Evolutionary conservation across 371 early-diverging fungal species (phyloP), one percentile per base, ranked within the genome.

Genomic region (Mortierella sp.): DNA sequence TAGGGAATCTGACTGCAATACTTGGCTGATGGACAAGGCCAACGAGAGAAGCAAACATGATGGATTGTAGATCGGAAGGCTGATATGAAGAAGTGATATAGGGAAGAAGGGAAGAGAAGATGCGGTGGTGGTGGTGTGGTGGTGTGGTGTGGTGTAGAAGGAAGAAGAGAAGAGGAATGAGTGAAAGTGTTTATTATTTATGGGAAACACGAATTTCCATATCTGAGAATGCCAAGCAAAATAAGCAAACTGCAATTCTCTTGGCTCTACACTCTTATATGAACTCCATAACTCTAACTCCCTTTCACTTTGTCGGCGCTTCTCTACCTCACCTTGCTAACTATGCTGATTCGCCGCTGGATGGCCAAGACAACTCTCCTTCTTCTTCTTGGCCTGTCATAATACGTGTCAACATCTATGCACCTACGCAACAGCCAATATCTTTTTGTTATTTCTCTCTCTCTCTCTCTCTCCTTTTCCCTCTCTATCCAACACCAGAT

Each of bases 41-140:
- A 58, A 72, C 66, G 19, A 81, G 59, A 5, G 82, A 69, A 11
- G 76, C 69, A 36, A 81, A 63, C 82, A 81, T 81, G 47, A 5
- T 59, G 63, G 28, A 36, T 81, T 55, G 10, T 59, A 58, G 28
- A 36, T 33, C 4, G 19, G 36, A 57, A 53, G 21, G 50, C 52
- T 52, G 61, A 19, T 7, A 33, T 16, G 11, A 16, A 47, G 24
- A 28, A 50, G 50, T 24, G 22, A n/a, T 57, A 32, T 48, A 38
- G 41, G 57, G 21, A 1, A 19, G 16, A n/a, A 13, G 16, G 43
- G 57, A 33, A 57, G 28, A 33, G 33, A 41, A 52, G 50, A 50
- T 4, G 45, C 1, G 16, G 11, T 3, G 28, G 28, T 28, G 28
- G 15, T 5, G 15, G 15, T 43, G 43, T 43, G 15, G 45, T 11